These are phyloP conservation scores for Davidsoniella australis DNA, from an alignment of 2,329 filamentous ascomycete species.

Conservation along the genomic window DNA sequence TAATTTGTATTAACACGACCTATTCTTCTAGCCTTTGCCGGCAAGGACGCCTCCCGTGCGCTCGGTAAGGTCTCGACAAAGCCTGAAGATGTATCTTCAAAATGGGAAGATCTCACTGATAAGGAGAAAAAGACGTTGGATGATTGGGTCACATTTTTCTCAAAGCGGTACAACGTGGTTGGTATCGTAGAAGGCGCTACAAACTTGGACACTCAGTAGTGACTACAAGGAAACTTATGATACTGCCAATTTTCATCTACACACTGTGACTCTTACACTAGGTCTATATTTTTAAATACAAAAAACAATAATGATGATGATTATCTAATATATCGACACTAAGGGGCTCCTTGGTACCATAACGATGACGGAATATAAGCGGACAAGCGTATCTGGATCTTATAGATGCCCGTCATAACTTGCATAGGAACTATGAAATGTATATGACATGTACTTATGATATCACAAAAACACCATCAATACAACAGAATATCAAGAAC, in stretches of 20 bases:
- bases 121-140: conserved; percentile 72
- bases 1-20: not conserved
- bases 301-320: not conserved
- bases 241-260: not conserved
- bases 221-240: not conserved
- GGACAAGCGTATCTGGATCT: too few relatives aligned
- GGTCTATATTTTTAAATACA: not conserved
- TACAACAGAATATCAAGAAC: too few relatives aligned
- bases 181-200: conserved; percentile 47
- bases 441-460: not conserved
- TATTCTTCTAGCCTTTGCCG: conserved; percentile 61
- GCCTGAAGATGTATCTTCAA: conserved; percentile 60
- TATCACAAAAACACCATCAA: too few relatives aligned
- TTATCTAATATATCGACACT: not conserved
- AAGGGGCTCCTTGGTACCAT: conserved; percentile 9
- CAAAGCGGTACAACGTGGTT: conserved; percentile 87
- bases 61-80: conserved; percentile 78
- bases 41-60: conserved; percentile 88
- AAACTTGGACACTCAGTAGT: conserved; percentile 28
- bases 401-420: not conserved
- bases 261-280: not conserved
- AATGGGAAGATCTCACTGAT: conserved; percentile 70
- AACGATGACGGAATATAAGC: not conserved
- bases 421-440: not conserved
- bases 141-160: conserved; percentile 94